A percentile compares a stretch with the other conserved stretches of the same genome.
Evolutionary conservation across 768 basidiomycete genomes (phyloP).

Genomic region (Suillus alpinus): DNA sequence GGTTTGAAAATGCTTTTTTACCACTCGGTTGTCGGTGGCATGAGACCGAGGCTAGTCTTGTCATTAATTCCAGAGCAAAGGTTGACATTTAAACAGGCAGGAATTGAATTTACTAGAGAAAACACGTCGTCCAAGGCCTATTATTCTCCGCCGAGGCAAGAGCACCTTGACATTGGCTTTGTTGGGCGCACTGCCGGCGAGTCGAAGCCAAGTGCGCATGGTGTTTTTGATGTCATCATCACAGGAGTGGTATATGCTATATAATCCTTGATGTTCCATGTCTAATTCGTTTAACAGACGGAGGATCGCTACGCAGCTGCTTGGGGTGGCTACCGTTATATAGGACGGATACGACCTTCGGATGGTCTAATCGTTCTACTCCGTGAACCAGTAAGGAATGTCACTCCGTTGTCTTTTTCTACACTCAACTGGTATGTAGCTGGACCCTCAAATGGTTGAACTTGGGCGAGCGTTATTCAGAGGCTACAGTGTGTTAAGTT

Average conservation of each 20-base stretch:
- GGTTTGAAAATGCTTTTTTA: constrained; percentile 45
- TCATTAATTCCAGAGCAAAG: not conserved
- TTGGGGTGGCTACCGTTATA: constrained; percentile 56
- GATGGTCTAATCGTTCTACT: constrained; percentile 59
- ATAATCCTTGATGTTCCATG: not conserved
- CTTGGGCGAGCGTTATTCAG: constrained; percentile 41
- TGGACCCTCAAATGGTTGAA: constrained; percentile 24
- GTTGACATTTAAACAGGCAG: constrained; percentile 16
- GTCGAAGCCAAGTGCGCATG: constrained; percentile 8
- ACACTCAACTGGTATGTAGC: constrained; percentile 13
- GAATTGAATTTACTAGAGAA: constrained; percentile 30
- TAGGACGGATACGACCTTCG: constrained; percentile 54
- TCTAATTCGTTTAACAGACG: constrained; percentile 33
- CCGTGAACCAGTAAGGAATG: constrained; percentile 46
- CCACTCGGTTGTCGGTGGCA: constrained; percentile 37
- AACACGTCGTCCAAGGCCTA: constrained; percentile 33
- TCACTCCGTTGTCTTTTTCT: constrained; percentile 1
- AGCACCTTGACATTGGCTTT: constrained; percentile 12
- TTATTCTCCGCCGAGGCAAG: constrained; percentile 37
- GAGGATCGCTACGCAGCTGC: constrained; percentile 44
- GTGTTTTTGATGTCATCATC: constrained; percentile 47
- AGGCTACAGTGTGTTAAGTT: constrained; percentile 43
- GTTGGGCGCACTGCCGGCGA: not conserved
- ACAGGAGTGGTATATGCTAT: constrained; percentile 45
- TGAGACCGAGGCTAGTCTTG: constrained; percentile 26